Percentiles rank a stretch among this genome's conserved stretches.
phyloP scores from a whole-genome alignment of 305 asterid species.

The Ilex paraguariensis region DNA sequence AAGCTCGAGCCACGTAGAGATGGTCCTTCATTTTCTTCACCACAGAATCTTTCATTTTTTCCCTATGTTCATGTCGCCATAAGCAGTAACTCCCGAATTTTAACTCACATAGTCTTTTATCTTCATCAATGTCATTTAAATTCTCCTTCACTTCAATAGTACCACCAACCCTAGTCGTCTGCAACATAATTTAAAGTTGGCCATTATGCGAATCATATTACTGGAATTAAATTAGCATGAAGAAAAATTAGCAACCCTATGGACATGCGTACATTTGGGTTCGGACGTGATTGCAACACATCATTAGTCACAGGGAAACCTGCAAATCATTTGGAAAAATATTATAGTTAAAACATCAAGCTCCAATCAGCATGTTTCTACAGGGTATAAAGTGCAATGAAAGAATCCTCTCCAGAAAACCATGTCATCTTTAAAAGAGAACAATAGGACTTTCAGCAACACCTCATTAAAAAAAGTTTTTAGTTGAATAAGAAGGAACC shows the following conservation, averaged over 20 bases:
- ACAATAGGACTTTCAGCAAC: neutral
- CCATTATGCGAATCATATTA: conserved; percentile 5
- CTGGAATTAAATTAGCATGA: neutral
- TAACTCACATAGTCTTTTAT: conserved; percentile 61
- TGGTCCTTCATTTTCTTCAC: conserved; percentile 98
- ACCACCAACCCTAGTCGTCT: conserved; percentile 38
- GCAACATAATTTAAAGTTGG: conserved; percentile 21
- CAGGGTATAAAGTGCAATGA: neutral
- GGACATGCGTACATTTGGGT: conserved; percentile 34
- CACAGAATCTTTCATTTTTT: conserved; percentile 54
- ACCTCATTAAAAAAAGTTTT: conserved; percentile 9
- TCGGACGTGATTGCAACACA: conserved; percentile 33
- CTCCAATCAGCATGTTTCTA: neutral
- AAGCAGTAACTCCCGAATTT: conserved; percentile 93
- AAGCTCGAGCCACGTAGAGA: conserved; percentile 95
- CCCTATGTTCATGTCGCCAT: conserved; percentile 84
- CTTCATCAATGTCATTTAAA: conserved; percentile 42
- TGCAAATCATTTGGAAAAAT: conserved; percentile 22
- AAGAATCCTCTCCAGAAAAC: neutral
- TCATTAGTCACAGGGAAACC: conserved; percentile 40
- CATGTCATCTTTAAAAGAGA: neutral
- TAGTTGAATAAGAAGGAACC: conserved; percentile 17
- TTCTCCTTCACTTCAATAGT: conserved; percentile 24
- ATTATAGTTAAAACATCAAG: neutral
- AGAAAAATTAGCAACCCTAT: conserved; percentile 10